Base-by-base conservation (phyloP, 2,329 filamentous ascomycete genomes). In the Cadophora luteo-olivacea region DNA sequence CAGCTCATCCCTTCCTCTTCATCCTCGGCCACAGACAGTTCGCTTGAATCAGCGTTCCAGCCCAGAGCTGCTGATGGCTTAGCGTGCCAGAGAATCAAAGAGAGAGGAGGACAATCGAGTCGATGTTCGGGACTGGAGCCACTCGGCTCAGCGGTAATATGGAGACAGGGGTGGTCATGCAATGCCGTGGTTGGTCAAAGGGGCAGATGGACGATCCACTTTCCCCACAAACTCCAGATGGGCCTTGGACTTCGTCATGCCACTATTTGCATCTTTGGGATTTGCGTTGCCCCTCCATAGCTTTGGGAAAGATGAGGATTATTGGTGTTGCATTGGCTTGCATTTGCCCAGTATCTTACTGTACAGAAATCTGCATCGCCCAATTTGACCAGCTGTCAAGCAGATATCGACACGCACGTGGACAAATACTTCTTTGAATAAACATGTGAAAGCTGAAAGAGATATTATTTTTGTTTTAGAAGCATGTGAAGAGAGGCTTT, bases 71-170 rank as follows among this genome's bases (percentile, higher is more conserved):
- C 11, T 60, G 36, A 22, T 16, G 36, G 33, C n/a, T 19, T 41
- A 60, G 57, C 22, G 54, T 38, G 54, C 54, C 32, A 41, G 33
- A 45, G 22, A 12, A 12, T 2, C 32, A 60, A n/a, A 25, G 57
- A n/a, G n/a, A 57, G 32, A 41, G 25, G 32, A 61, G 19, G 29
- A 49, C 41, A 45, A 19, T 16, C 29, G 41, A 58, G 52, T 24
- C 60, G 25, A 36, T n/a, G 38, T n/a, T 67, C 51, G 58, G 52
- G 52, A 41, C 14, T 45, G 48, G 51, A 33, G 45, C 33, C 36
- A 29, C 55, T 69, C 68, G 68, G 68, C 61, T 69, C 48, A 67
- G 68, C 68, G 64, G 68, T 67, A 61, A 33, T n/a, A 61, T 7
- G 29, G 22, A 57, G 32, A 38, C 22, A 51, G 36, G 60, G 45